Percentiles rank a stretch among this genome's conserved stretches.
These are phyloP conservation scores for Bipolaris cookei DNA, from an alignment of 2,329 filamentous ascomycete species.

Conservation along the genomic window DNA sequence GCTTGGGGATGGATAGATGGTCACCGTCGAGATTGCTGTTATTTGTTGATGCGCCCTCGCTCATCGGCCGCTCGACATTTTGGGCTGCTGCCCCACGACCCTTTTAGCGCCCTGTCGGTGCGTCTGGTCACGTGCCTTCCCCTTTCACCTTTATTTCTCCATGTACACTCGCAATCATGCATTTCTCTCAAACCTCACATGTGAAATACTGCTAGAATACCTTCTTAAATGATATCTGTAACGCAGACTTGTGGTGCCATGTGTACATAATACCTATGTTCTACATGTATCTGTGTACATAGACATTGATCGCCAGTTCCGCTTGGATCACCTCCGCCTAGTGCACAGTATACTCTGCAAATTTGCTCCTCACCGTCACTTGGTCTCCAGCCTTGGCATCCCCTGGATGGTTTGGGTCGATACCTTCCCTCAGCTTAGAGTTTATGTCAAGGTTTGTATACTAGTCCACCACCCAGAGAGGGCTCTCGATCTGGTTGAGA, in stretches of 20 bases:
- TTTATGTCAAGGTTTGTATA: slow-evolving; percentile 48
- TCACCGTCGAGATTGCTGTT: slow-evolving; percentile 21
- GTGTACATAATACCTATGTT: neutral
- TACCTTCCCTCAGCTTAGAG: slow-evolving; percentile 48
- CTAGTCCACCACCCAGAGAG: slow-evolving; percentile 54
- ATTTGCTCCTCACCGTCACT: slow-evolving; percentile 2
- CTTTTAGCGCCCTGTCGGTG: slow-evolving; percentile 16
- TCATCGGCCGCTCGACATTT: slow-evolving; percentile 27
- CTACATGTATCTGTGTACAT: neutral
- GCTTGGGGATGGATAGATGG: slow-evolving; percentile 13
- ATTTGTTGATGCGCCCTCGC: slow-evolving; percentile 36
- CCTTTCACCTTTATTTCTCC: neutral
- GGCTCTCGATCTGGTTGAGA: slow-evolving; percentile 49
- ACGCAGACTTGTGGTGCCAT: too few relatives aligned
- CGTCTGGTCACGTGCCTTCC: slow-evolving; percentile 14
- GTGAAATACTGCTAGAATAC: neutral
- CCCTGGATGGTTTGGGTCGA: slow-evolving; percentile 52
- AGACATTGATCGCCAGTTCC: neutral
- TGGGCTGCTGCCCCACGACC: slow-evolving; percentile 26
- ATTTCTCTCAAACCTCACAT: neutral
- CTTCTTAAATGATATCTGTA: neutral
- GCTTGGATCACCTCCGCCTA: neutral
- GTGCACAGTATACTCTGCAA: neutral
- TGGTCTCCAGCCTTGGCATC: slow-evolving; percentile 38
- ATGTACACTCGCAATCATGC: neutral